Evolutionary conservation across 805 yeast species (phyloP), one percentile per base, ranked within the genome.

Genomic region (Huiozyma sinensis): DNA sequence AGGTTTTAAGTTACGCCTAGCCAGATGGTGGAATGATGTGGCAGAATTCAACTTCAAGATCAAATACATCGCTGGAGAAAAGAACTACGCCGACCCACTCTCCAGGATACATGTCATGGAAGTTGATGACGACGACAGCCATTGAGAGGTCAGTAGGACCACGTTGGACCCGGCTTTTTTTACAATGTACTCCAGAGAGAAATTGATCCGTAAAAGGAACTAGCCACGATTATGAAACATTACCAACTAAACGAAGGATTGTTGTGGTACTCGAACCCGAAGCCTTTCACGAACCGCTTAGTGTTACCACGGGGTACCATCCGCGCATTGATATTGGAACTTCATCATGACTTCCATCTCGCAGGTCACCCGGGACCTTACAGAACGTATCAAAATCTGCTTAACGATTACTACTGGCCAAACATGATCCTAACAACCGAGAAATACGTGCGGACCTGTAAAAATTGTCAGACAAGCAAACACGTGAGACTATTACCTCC

Each of bases 31-130:
- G 28, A 17, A 42, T 17, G 36, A 29, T 8, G n/a, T 41, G 2
- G 33, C 44, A 1, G 44, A 36, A n/a, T 42, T 36, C 24, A 24
- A 36, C 24, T 42, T 42, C 24, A 28, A 12, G 13, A n/a, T 42
- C 2, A 11, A 36, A 24, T 31, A 42, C 28, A 41, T 41, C 13
- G 11, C 24, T 4, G 39, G 39, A 2, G 6, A 24, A 6, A 12
- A 6, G 5, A 41, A 41, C 12, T 6, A 17, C 4, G 44, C 35
- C 4, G 33, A 31, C 33, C 11, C 33, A 9, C 33, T 31, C 9
- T 31, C 33, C n/a, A 8, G 33, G 33, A 8, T 31, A 31, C 9
- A 31, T 5, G 24, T 17, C 4, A 17, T 17, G 24, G 24, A 17
- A 17, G 24, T 17, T 4, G 24, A 17, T 3, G 24, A 17, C 24